Evolutionary conservation across 2,329 filamentous ascomycete species (phyloP).

Genomic region (Pseudogymnoascus sp.): DNA sequence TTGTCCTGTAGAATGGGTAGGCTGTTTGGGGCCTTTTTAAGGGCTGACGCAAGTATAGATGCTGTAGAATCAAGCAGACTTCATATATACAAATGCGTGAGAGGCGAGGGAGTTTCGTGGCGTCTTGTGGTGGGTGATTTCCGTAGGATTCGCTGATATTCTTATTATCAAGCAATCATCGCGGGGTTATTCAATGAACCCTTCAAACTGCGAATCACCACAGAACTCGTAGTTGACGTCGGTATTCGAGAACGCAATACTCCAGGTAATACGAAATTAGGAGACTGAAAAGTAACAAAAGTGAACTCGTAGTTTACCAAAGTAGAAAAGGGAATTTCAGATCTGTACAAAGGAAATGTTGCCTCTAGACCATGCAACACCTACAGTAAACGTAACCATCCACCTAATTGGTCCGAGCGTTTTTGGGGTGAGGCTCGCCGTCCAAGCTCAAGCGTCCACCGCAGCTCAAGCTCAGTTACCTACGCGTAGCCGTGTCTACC

Average conservation of each 20-base stretch:
- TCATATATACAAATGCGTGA: slow-evolving; percentile 1
- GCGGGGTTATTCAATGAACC: slow-evolving; percentile 19
- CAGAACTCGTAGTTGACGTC: not conserved
- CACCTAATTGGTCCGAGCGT: slow-evolving; percentile 7
- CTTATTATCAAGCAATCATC: slow-evolving; percentile 20
- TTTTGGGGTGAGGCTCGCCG: slow-evolving; percentile 1
- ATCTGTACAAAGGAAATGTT: not conserved
- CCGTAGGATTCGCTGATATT: slow-evolving; percentile 22
- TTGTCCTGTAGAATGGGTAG: not conserved
- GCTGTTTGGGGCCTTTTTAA: not conserved
- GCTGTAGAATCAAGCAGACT: not conserved
- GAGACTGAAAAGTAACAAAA: not conserved
- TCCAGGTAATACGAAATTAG: not conserved
- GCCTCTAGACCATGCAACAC: not conserved
- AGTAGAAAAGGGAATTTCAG: not conserved
- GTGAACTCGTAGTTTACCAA: not conserved
- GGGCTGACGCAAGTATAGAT: not conserved
- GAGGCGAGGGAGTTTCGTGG: not conserved
- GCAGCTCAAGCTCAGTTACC: slow-evolving; percentile 7
- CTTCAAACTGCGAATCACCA: not conserved
- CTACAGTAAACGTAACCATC: not conserved
- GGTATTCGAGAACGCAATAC: not conserved
- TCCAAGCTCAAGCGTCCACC: slow-evolving; percentile 1
- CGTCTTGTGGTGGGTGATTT: slow-evolving; percentile 12
- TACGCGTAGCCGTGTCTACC: slow-evolving; percentile 25